phyloP scores from a whole-genome alignment of 2,329 filamentous ascomycete species.

The Scytalidium sp. region DNA sequence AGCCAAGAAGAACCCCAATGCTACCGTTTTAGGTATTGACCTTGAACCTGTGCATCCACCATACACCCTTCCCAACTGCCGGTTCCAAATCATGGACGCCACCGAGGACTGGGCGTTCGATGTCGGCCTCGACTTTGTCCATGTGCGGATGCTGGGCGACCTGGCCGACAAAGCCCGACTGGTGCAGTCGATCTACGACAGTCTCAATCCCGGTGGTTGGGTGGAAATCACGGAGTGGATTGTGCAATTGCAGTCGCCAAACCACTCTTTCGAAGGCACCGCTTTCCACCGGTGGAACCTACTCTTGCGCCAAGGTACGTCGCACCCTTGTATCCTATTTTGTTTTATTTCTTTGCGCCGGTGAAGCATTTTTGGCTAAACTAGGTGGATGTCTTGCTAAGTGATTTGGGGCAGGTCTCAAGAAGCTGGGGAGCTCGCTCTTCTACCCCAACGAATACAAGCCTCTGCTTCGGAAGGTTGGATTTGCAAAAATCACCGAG shows the following conservation, averaged over 20 bases:
- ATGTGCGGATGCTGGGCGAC: constrained; percentile 30
- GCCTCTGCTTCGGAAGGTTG: constrained; percentile 17
- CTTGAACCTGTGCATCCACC: constrained; percentile 27
- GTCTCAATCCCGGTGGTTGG: constrained; percentile 22
- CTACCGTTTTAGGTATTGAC: constrained; percentile 28
- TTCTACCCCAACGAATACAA: constrained; percentile 25
- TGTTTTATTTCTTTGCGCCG: too few species aligned
- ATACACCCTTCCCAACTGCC: constrained; percentile 24
- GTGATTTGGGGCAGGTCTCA: too few species aligned
- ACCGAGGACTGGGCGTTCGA: constrained; percentile 25
- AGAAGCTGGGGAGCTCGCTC: constrained; percentile 30
- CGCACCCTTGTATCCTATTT: not conserved
- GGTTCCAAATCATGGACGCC: constrained; percentile 26
- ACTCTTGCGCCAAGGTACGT: constrained; percentile 24
- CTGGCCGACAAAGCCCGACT: constrained; percentile 22
- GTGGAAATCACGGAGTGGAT: constrained; percentile 18
- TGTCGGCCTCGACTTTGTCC: constrained; percentile 28
- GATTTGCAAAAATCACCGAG: constrained; percentile 24
- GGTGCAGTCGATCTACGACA: constrained; percentile 20
- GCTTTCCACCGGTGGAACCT: constrained; percentile 28
- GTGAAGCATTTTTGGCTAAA: too few species aligned
- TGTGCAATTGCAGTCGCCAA: constrained; percentile 27
- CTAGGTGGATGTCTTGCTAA: too few species aligned
- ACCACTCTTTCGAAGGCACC: constrained; percentile 29
- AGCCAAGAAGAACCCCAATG: constrained; percentile 24